Base-by-base conservation (phyloP, 768 basidiomycete genomes). In the Pisolithus microcarpus region DNA sequence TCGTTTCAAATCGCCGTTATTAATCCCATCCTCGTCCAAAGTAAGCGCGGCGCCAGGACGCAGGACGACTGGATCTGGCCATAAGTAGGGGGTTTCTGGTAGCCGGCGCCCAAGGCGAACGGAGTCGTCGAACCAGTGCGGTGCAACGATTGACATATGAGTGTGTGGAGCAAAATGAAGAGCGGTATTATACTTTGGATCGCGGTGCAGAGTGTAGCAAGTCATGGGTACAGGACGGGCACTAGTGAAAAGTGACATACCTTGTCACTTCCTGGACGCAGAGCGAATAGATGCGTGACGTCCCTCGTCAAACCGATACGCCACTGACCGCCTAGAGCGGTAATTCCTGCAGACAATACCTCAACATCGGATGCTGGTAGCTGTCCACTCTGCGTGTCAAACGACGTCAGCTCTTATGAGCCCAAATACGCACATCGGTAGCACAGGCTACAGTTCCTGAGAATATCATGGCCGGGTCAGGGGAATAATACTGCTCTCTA, bases 71-170 rank as follows among this genome's bases (percentile, higher is more conserved):
- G 87, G 88, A 13, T 88, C 75, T 0, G 91, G 91, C 83, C 85
- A 91, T 54, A 82, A 72, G 56, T 87, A 91, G 18, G 76, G 69
- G 0, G 61, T 58, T 19, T 82, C 79, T 1, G 77, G 72, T 8
- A 87, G 65, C 7, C 67, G 67, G 11, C 75, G 65, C 4, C 80
- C 81, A 13, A 89, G 70, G 13, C 79, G 73, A 21, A 87, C 75
- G 3, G 76, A 75, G 56, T 92, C 90, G 58, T 93, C 88, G 53
- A 93, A 93, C 92, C 93, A 96, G 55, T 93, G 89, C 0, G 92
- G 93, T 0, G 91, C 75, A n/a, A 96, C 61, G 9, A 91, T 71
- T 46, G 75, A 79, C 59, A 93, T 77, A 8, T 72, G 67, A 0
- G 81, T 82, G 44, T 76, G 69, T 3, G 76, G 65, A 46, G 80